Conservation (phyloP, 495 filamentous ascomycete genomes). For the Pyrenula massariospora region DNA sequence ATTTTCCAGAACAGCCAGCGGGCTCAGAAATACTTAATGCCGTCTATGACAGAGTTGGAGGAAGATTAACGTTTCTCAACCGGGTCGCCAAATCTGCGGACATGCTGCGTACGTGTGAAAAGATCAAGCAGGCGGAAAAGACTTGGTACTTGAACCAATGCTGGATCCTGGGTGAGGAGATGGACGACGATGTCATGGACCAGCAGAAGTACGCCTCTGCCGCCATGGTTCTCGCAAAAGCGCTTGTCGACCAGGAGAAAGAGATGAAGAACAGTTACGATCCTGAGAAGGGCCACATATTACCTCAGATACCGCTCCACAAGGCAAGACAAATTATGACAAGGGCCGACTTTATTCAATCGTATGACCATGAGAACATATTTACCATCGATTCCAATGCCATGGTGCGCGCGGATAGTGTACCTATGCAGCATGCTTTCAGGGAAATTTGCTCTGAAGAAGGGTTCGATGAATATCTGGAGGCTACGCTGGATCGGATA, state of each 20-base stretch:
- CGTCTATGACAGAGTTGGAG: conserved; percentile 76
- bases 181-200: conserved; percentile 99
- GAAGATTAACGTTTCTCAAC: conserved; percentile 74
- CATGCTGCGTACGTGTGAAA: conserved; percentile 64
- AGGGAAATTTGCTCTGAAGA: conserved; percentile 58
- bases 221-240: conserved; percentile 85
- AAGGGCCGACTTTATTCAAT: conserved; percentile 83
- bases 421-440: conserved; percentile 94
- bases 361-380: conserved; percentile 85
- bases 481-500: conserved; percentile 75
- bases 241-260: conserved; percentile 71
- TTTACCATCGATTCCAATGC: conserved; percentile 87
- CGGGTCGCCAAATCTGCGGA: conserved; percentile 71
- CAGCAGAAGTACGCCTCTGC: conserved; percentile 92
- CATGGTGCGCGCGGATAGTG: conserved; percentile 83
- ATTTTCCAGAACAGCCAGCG: conserved; percentile 45
- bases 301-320: conserved; percentile 75
- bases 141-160: conserved; percentile 93
- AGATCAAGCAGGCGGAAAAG: conserved; percentile 73
- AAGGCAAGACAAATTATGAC: conserved; percentile 89
- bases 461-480: conserved; percentile 71
- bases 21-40: conserved; percentile 47
- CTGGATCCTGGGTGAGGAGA: conserved; percentile 81
- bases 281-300: conserved; percentile 53
- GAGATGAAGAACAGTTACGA: conserved; percentile 54